These are phyloP conservation scores for Sherardia arvensis DNA, from an alignment of 257 asterid genomes.

Conservation along the genomic window DNA sequence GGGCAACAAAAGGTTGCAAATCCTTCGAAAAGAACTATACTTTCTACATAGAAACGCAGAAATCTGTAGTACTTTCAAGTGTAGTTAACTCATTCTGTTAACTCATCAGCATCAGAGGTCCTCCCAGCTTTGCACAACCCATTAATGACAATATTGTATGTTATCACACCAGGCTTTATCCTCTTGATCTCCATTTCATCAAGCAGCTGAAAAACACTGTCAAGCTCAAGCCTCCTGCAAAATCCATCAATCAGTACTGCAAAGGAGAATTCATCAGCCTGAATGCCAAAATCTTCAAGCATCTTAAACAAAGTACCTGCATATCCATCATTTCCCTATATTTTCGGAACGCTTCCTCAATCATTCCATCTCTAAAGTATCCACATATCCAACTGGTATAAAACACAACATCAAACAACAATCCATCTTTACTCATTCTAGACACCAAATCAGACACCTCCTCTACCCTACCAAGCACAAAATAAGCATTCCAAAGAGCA, in stretches of 20 bases:
- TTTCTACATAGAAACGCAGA: conserved; percentile 6
- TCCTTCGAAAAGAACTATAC: background rate
- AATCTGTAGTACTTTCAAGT: no score
- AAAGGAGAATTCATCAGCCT: conserved; percentile 62
- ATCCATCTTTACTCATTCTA: conserved; percentile 37
- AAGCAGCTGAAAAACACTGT: conserved; percentile 43
- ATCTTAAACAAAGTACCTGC: conserved; percentile 43
- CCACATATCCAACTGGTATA: conserved; percentile 67
- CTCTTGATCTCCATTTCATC: conserved; percentile 64
- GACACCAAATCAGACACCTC: conserved; percentile 44
- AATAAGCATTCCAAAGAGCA: conserved; percentile 51
- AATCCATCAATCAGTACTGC: conserved; percentile 62
- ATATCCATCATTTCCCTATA: conserved; percentile 41
- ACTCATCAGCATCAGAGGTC: conserved; percentile 56
- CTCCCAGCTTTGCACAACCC: conserved; percentile 77
- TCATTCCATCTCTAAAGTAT: conserved; percentile 42
- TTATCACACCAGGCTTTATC: conserved; percentile 50
- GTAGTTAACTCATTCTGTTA: no score
- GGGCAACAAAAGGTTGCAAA: background rate
- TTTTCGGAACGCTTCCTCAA: conserved; percentile 40
- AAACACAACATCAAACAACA: conserved; percentile 53
- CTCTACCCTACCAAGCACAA: conserved; percentile 38
- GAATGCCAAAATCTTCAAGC: conserved; percentile 43
- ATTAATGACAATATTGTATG: conserved; percentile 65
- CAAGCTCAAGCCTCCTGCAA: conserved; percentile 55